These are phyloP conservation scores for Quercus parvula DNA, from an alignment of 306 rosid genomes.

Conservation along the genomic window DNA sequence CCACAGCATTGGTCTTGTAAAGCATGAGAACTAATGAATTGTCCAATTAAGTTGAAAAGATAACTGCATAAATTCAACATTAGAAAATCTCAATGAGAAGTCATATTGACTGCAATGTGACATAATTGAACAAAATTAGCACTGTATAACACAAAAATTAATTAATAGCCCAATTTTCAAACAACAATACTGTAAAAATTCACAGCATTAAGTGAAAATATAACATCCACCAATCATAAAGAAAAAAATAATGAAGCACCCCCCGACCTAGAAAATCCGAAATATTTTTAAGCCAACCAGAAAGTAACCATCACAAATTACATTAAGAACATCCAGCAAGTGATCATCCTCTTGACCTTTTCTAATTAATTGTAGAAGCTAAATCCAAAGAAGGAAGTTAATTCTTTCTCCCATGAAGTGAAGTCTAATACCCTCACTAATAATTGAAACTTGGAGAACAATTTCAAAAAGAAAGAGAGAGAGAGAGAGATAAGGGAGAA, in stretches of 20 bases:
- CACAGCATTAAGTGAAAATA: not conserved
- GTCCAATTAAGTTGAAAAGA: slow-evolving; percentile 79
- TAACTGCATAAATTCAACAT: slow-evolving; percentile 56
- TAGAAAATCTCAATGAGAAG: not conserved
- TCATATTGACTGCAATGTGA: not conserved
- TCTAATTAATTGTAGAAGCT: not conserved
- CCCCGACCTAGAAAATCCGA: not conserved
- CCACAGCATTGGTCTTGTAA: slow-evolving; percentile 78
- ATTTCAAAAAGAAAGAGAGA: not conserved
- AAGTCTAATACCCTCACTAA: too few species aligned
- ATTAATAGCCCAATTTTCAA: not conserved
- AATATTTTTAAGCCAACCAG: not conserved
- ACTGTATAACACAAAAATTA: not conserved
- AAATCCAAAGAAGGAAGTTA: not conserved
- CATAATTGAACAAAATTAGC: not conserved
- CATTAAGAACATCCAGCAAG: not conserved
- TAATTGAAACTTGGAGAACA: not conserved
- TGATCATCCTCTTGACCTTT: not conserved
- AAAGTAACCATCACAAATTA: not conserved
- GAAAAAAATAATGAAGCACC: not conserved
- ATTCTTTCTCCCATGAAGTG: not conserved
- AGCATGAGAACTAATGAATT: slow-evolving; percentile 53
- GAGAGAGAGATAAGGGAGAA: too few species aligned
- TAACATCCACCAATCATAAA: not conserved
- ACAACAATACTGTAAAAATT: not conserved